These are phyloP conservation scores for Panaeolus cyanescens DNA, from an alignment of 768 basidiomycete genomes.

Conservation along the genomic window DNA sequence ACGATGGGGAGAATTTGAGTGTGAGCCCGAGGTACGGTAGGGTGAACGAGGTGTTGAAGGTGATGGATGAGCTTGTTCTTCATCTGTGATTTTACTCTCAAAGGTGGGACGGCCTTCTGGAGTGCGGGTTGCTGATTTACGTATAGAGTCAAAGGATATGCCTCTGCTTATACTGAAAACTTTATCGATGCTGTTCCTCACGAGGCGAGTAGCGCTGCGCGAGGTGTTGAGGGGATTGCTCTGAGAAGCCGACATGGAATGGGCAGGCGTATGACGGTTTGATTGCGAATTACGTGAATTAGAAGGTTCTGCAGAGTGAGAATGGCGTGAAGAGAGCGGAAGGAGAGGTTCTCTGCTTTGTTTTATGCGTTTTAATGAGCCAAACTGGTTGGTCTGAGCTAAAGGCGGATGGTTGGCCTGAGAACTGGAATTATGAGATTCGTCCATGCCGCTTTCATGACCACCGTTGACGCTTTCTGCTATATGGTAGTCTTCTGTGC, in stretches of 20 bases:
- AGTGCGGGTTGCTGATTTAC: slow-evolving; percentile 28
- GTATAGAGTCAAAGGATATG: slow-evolving; percentile 52
- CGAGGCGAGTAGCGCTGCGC: slow-evolving; percentile 31
- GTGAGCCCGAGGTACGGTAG: slow-evolving; percentile 4
- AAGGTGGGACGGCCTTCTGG: slow-evolving; percentile 24
- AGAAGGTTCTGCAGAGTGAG: slow-evolving; percentile 24
- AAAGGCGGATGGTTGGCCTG: not conserved
- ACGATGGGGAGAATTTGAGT: slow-evolving; percentile 1
- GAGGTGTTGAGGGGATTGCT: slow-evolving; percentile 9
- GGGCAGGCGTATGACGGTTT: not conserved
- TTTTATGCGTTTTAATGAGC: slow-evolving; percentile 46
- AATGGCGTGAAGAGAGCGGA: slow-evolving; percentile 42
- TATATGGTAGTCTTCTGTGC: slow-evolving; percentile 39
- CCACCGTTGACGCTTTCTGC: slow-evolving; percentile 22
- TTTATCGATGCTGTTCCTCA: slow-evolving; percentile 65
- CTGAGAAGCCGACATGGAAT: not conserved
- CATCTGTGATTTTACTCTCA: slow-evolving; percentile 34
- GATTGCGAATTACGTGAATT: slow-evolving; percentile 15
- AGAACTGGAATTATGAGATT: slow-evolving; percentile 3
- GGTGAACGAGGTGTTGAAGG: slow-evolving; percentile 7
- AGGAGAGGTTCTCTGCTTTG: slow-evolving; percentile 76
- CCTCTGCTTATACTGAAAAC: slow-evolving; percentile 55
- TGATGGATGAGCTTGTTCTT: slow-evolving; percentile 28
- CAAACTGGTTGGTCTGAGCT: slow-evolving; percentile 22
- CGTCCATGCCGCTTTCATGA: slow-evolving; percentile 22